Evolutionary conservation across 2,329 filamentous ascomycete species (phyloP).

Genomic region (Trichoderma aggressivum): DNA sequence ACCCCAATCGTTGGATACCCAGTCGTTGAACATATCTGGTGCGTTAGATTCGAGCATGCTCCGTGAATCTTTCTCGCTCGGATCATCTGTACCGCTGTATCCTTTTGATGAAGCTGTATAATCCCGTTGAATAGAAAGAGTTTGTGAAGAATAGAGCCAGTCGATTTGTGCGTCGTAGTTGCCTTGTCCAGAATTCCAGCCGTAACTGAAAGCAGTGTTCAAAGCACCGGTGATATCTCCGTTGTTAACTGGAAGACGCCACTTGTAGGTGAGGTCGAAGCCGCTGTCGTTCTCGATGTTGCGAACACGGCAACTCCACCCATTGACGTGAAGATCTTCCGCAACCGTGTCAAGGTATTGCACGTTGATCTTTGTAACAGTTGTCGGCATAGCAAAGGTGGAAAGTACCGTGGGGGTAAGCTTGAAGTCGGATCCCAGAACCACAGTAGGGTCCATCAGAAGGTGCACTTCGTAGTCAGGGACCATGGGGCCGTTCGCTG

Average conservation of each 20-base stretch:
- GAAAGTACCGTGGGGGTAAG: slow-evolving; percentile 5
- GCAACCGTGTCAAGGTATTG: slow-evolving; percentile 3
- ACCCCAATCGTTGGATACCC: neutral
- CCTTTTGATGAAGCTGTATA: slow-evolving; percentile 4
- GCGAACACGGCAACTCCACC: slow-evolving; percentile 8
- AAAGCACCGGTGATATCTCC: neutral
- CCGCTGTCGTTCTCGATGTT: slow-evolving; percentile 9
- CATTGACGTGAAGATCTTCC: slow-evolving; percentile 1
- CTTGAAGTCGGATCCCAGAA: slow-evolving; percentile 8
- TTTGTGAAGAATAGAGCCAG: slow-evolving; percentile 7
- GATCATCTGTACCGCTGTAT: slow-evolving; percentile 6
- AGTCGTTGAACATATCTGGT: slow-evolving; percentile 2
- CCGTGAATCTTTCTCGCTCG: neutral
- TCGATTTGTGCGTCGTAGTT: slow-evolving; percentile 7
- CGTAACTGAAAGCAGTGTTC: neutral
- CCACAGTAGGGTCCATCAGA: neutral
- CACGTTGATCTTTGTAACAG: slow-evolving; percentile 10
- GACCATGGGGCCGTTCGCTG: neutral
- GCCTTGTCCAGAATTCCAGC: slow-evolving; percentile 7
- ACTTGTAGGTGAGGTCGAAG: slow-evolving; percentile 5
- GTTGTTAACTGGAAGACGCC: slow-evolving; percentile 2
- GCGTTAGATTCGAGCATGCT: slow-evolving; percentile 1
- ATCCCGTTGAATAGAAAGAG: slow-evolving; percentile 2
- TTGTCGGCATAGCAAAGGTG: slow-evolving; percentile 8
- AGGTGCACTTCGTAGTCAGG: slow-evolving; percentile 10